Percentiles rank a stretch among this genome's conserved stretches.
Conservation (phyloP, 2,329 filamentous ascomycete genomes). For the Tolypocladium capitatum region DNA sequence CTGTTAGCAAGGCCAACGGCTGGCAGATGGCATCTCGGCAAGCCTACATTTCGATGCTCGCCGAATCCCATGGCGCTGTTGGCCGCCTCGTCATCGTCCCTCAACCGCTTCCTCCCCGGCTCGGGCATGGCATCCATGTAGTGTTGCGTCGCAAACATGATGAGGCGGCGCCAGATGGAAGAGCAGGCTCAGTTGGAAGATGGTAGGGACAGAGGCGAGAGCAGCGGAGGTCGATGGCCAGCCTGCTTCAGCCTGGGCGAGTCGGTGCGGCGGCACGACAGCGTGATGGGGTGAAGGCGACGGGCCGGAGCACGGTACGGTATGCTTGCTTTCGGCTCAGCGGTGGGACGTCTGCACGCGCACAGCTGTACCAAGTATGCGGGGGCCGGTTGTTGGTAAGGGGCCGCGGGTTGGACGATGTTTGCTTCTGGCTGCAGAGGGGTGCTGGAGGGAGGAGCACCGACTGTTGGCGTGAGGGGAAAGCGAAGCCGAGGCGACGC, state of each 20-base stretch:
- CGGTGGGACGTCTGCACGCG: not conserved
- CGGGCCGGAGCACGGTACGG: not conserved
- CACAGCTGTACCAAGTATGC: not conserved
- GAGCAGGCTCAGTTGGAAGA: not conserved
- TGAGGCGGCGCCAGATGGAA: slow-evolving; percentile 2
- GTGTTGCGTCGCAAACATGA: slow-evolving; percentile 24
- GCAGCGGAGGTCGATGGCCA: not conserved
- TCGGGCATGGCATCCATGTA: slow-evolving; percentile 20
- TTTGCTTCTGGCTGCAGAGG: not conserved
- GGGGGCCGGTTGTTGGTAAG: not conserved
- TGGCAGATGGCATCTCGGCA: not conserved
- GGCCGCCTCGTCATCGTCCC: slow-evolving; percentile 31
- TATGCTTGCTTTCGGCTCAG: not conserved
- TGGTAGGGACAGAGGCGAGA: not conserved
- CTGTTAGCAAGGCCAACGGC: slow-evolving; percentile 6
- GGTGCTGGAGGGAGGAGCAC: not conserved
- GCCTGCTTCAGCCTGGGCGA: not conserved
- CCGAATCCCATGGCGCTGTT: slow-evolving; percentile 28
- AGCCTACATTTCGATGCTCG: slow-evolving; percentile 36
- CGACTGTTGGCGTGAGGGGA: not conserved
- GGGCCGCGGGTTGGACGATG: not conserved
- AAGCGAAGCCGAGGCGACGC: not conserved
- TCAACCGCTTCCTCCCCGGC: slow-evolving; percentile 27
- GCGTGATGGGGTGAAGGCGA: not conserved
- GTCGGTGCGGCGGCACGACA: not conserved